Conservation (phyloP, 345 rosid genomes). For the Ceriops decandra region DNA sequence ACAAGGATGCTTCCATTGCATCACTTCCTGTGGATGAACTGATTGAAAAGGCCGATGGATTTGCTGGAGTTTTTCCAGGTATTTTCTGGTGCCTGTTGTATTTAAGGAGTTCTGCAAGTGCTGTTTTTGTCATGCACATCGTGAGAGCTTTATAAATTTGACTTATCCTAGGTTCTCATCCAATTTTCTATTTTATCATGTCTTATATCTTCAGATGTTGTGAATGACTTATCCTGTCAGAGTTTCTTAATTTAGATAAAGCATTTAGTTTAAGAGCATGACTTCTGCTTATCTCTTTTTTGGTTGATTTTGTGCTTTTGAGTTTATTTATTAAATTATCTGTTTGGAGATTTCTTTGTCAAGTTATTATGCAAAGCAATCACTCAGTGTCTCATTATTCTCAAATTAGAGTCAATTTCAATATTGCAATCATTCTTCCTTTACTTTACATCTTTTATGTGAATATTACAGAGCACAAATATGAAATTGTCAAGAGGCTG, state of each 20-base stretch:
- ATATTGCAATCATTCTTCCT: background rate
- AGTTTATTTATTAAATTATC: background rate
- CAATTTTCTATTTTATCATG: too few species aligned
- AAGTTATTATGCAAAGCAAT: background rate
- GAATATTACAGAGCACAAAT: conserved; percentile 62
- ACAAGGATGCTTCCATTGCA: conserved; percentile 74
- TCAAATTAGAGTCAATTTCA: background rate
- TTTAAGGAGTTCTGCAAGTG: background rate
- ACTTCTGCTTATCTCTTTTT: background rate
- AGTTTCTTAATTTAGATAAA: too few species aligned
- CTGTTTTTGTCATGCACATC: background rate
- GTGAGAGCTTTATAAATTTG: background rate
- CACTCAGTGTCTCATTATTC: background rate
- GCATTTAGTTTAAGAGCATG: too few species aligned
- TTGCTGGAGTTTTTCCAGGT: conserved; percentile 96
- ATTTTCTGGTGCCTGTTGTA: background rate
- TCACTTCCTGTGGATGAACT: conserved; percentile 81
- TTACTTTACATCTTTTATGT: conserved; percentile 1
- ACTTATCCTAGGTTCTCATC: background rate
- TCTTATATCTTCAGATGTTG: too few species aligned
- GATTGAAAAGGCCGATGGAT: conserved; percentile 95
- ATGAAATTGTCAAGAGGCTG: conserved; percentile 79
- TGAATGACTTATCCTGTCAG: too few species aligned
- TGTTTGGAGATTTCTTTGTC: background rate
- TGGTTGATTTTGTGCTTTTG: background rate